Evolutionary conservation across 2,329 filamentous ascomycete species (phyloP).

Genomic region (Nothomitra cinnamomea): DNA sequence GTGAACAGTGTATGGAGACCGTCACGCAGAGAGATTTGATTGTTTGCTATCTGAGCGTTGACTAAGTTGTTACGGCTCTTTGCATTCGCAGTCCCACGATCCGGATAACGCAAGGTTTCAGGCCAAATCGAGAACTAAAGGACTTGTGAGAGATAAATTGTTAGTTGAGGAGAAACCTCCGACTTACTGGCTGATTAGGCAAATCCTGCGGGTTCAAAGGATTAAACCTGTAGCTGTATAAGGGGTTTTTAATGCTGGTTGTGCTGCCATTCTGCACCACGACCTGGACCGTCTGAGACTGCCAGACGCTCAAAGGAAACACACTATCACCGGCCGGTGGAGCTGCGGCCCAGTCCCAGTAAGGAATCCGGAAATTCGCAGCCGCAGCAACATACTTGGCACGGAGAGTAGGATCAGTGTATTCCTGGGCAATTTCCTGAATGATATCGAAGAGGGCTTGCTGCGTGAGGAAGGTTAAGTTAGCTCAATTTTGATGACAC

Average conservation of each 20-base stretch:
- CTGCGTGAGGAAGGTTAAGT: conserved; percentile 11
- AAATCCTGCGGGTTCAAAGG: conserved; percentile 42
- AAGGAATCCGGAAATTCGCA: conserved; percentile 27
- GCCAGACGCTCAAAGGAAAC: conserved; percentile 30
- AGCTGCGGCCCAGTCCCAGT: conserved; percentile 32
- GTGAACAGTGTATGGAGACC: conserved; percentile 52
- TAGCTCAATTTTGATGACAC: not conserved
- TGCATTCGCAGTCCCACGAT: conserved; percentile 24
- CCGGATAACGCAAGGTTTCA: conserved; percentile 41
- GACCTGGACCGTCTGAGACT: conserved; percentile 24
- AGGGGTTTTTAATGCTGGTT: conserved; percentile 42
- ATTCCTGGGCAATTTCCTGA: conserved; percentile 22
- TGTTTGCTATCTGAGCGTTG: conserved; percentile 33
- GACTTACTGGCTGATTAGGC: conserved; percentile 40
- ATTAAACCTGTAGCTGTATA: conserved; percentile 43
- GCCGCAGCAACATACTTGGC: conserved; percentile 29
- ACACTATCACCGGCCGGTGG: conserved; percentile 32
- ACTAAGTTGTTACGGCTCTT: conserved; percentile 43
- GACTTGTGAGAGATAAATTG: not conserved
- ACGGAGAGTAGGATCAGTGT: conserved; percentile 28
- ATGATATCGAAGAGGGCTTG: conserved; percentile 23
- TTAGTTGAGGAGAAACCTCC: not conserved
- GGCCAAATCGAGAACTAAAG: conserved; percentile 40
- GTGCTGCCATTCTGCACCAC: conserved; percentile 35
- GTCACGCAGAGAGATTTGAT: conserved; percentile 35